A percentile compares a stretch with the other conserved stretches of the same genome.
These are phyloP conservation scores for Claviceps paspali DNA, from an alignment of 2,329 filamentous ascomycete genomes.

Conservation along the genomic window DNA sequence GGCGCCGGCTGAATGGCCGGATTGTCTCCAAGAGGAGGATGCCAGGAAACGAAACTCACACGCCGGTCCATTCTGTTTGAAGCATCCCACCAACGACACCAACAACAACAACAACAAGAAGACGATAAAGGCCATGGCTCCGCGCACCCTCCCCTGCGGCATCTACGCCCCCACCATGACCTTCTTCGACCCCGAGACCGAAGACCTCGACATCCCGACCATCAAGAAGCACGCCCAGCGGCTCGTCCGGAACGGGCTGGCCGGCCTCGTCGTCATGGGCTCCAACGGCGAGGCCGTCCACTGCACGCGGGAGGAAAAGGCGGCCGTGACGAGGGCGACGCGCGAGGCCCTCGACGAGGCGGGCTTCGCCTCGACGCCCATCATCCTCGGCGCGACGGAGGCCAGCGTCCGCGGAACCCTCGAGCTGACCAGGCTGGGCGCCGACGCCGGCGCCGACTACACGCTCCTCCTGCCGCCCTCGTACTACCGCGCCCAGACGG, in stretches of 20 bases:
- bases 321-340: conserved; percentile 59
- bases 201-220: conserved; percentile 66
- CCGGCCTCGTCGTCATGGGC: conserved; percentile 73
- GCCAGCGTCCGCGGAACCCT: conserved; percentile 72
- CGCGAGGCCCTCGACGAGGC: conserved; percentile 70
- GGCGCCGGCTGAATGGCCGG: too few species aligned
- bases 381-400: conserved; percentile 71
- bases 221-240: conserved; percentile 72
- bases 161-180: conserved; percentile 86
- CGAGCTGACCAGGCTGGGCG: conserved; percentile 52
- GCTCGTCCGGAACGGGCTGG: conserved; percentile 61
- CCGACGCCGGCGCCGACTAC: conserved; percentile 61
- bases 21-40: too few species aligned
- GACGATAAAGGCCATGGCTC: not conserved
- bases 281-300: conserved; percentile 86
- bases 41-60: too few species aligned
- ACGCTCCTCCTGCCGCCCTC: conserved; percentile 65
- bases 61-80: too few species aligned
- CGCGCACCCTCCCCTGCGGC: conserved; percentile 47
- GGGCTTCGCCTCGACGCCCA: conserved; percentile 59
- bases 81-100: too few species aligned
- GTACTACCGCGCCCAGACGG: conserved; percentile 67
- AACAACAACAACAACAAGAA: not conserved
- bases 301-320: conserved; percentile 63
- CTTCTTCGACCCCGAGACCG: conserved; percentile 72